Evolutionary conservation across 2,329 filamentous ascomycete species (phyloP).

Genomic region (Sporothrix euskadiensis): DNA sequence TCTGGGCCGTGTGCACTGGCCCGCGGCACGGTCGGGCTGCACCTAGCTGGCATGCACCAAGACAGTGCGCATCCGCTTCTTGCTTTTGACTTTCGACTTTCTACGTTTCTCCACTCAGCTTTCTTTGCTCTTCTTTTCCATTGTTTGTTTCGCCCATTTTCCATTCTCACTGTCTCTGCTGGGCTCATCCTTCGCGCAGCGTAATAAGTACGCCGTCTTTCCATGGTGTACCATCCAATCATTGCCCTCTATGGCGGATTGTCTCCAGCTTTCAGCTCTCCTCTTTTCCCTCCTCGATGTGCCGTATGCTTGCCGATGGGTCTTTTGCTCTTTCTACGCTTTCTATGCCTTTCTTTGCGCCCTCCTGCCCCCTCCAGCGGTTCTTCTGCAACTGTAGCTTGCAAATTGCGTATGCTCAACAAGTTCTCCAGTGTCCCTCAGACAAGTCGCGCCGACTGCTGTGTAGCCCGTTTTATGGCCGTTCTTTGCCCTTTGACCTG

Average conservation of each 20-base stretch:
- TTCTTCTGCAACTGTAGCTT: constrained; percentile 11
- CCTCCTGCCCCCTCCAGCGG: not conserved
- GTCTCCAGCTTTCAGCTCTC: not conserved
- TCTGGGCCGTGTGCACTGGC: constrained; percentile 18
- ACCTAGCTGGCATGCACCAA: not conserved
- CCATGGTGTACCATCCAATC: constrained; percentile 6
- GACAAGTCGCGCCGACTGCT: not conserved
- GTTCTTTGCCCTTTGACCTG: constrained; percentile 5
- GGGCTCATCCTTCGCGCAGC: not conserved
- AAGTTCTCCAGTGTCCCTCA: not conserved
- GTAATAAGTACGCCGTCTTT: not conserved
- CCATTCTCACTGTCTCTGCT: not conserved
- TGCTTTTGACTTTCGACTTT: not conserved
- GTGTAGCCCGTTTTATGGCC: not conserved
- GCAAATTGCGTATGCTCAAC: not conserved
- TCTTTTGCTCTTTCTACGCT: not conserved
- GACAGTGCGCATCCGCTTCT: constrained; percentile 16
- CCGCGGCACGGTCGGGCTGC: constrained; percentile 10
- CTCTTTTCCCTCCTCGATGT: not conserved
- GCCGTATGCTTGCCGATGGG: not conserved
- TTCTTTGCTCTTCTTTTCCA: not conserved
- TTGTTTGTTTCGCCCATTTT: not conserved
- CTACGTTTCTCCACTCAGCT: not conserved
- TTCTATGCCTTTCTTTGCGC: not conserved
- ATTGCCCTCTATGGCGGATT: not conserved